These are phyloP conservation scores for Yamadazyma pseudoaaseri DNA, from an alignment of 1,139 yeast genomes.

Conservation along the genomic window DNA sequence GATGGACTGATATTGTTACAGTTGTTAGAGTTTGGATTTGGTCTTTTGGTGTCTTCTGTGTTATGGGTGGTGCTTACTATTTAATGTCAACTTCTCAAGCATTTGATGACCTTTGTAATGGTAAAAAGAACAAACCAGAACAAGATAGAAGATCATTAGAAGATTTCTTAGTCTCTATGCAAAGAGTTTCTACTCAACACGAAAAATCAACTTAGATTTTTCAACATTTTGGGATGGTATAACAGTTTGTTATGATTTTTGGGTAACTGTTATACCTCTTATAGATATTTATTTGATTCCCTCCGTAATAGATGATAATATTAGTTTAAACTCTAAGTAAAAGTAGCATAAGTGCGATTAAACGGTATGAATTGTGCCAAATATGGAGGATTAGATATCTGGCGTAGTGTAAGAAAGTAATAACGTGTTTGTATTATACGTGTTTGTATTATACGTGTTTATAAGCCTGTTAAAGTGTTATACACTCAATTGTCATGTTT, in stretches of 20 bases:
- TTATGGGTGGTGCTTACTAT: slow-evolving; percentile 96
- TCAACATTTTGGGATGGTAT: slow-evolving; percentile 1
- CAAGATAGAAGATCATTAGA: slow-evolving; percentile 79
- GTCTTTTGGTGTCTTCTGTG: slow-evolving; percentile 96
- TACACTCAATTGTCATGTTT: too few species aligned
- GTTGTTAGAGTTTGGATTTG: slow-evolving; percentile 92
- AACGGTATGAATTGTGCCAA: too few species aligned
- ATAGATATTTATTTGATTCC: slow-evolving; percentile 16
- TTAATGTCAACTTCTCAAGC: slow-evolving; percentile 82
- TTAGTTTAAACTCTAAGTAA: too few species aligned
- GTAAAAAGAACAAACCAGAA: slow-evolving; percentile 69
- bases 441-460: too few species aligned
- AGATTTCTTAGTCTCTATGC: slow-evolving; percentile 96
- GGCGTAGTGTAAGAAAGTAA: too few species aligned
- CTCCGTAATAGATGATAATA: slow-evolving; percentile 10
- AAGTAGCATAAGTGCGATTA: too few species aligned
- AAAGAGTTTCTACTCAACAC: slow-evolving; percentile 97
- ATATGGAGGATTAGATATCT: too few species aligned
- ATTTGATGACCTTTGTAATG: slow-evolving; percentile 93
- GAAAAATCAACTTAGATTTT: slow-evolving; percentile 57
- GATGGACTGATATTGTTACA: slow-evolving; percentile 95
- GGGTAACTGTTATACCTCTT: slow-evolving; percentile 7
- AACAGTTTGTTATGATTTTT: slow-evolving; percentile 6
- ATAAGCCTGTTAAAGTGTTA: too few species aligned
- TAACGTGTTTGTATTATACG: too few species aligned